A percentile compares a stretch with the other conserved stretches of the same genome.
phyloP scores from a whole-genome alignment of 2,329 filamentous ascomycete genomes.

The Fusarium palustre region DNA sequence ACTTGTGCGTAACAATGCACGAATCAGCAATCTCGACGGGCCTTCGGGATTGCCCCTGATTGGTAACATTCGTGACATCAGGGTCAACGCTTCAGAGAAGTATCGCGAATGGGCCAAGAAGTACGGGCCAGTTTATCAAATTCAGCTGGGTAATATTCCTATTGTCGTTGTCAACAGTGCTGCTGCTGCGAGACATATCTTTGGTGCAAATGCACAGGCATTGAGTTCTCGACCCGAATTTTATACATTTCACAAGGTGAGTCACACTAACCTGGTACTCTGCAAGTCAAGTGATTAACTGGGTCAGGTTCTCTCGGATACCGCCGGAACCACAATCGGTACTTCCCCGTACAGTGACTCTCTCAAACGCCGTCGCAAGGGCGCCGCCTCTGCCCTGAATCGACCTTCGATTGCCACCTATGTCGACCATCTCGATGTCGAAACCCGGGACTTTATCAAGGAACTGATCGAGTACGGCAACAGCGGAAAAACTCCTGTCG shows the following conservation, averaged over 20 bases:
- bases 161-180: slow-evolving; percentile 68
- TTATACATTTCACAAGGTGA: slow-evolving; percentile 68
- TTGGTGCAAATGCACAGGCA: slow-evolving; percentile 65
- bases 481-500: slow-evolving; percentile 64
- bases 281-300: background rate
- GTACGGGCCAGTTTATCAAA: slow-evolving; percentile 65
- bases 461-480: slow-evolving; percentile 70
- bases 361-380: slow-evolving; percentile 72
- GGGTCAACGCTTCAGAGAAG: slow-evolving; percentile 66
- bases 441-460: slow-evolving; percentile 71
- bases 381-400: slow-evolving; percentile 73
- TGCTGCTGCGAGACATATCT: slow-evolving; percentile 62
- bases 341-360: slow-evolving; percentile 75
- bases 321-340: slow-evolving; percentile 74
- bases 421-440: slow-evolving; percentile 70
- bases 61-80: slow-evolving; percentile 67
- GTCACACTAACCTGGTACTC: background rate
- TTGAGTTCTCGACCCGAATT: slow-evolving; percentile 67
- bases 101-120: slow-evolving; percentile 65
- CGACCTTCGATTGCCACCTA: slow-evolving; percentile 73
- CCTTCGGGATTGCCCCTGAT: slow-evolving; percentile 65
- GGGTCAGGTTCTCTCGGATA: slow-evolving; percentile 69
- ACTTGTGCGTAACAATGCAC: slow-evolving; percentile 57
- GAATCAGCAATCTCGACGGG: slow-evolving; percentile 60
- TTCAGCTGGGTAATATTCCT: slow-evolving; percentile 68